Conservation (phyloP, 2,329 filamentous ascomycete species). For the Tricladium varicosporioides region DNA sequence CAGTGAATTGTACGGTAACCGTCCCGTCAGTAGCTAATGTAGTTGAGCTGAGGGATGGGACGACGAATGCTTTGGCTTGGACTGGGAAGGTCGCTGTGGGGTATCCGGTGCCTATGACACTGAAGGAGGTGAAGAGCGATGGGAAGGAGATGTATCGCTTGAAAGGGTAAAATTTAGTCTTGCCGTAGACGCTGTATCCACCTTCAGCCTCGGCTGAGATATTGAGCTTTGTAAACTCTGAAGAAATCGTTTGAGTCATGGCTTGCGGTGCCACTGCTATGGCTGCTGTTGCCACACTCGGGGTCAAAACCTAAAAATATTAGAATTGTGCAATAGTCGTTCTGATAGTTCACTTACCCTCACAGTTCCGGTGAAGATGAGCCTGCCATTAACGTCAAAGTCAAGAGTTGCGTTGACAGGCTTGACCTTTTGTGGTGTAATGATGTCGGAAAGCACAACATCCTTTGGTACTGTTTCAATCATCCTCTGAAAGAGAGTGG, state of each 20-base stretch:
- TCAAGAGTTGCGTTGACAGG: constrained; percentile 43
- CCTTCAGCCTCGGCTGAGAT: constrained; percentile 8
- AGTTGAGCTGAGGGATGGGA: constrained; percentile 14
- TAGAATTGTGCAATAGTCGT: neutral
- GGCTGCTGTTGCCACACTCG: no score
- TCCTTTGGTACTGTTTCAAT: constrained; percentile 54
- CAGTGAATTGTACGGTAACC: constrained; percentile 13
- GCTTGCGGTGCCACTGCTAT: neutral
- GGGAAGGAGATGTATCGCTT: constrained; percentile 5
- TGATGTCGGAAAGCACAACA: constrained; percentile 49
- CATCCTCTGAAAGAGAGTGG: constrained; percentile 54
- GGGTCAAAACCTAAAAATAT: neutral
- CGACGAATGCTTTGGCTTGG: constrained; percentile 14
- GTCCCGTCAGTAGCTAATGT: neutral
- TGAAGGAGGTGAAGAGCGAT: constrained; percentile 15
- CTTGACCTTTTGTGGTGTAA: constrained; percentile 56
- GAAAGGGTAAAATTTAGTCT: constrained; percentile 23
- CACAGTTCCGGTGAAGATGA: constrained; percentile 22
- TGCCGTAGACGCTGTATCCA: constrained; percentile 19
- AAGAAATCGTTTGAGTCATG: constrained; percentile 4
- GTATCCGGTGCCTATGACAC: neutral
- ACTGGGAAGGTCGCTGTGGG: constrained; percentile 13
- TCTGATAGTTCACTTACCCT: constrained; percentile 14
- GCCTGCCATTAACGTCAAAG: constrained; percentile 14
- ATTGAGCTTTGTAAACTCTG: neutral